These are phyloP conservation scores for Cryphonectria japonica DNA, from an alignment of 2,329 filamentous ascomycete genomes.

Conservation along the genomic window DNA sequence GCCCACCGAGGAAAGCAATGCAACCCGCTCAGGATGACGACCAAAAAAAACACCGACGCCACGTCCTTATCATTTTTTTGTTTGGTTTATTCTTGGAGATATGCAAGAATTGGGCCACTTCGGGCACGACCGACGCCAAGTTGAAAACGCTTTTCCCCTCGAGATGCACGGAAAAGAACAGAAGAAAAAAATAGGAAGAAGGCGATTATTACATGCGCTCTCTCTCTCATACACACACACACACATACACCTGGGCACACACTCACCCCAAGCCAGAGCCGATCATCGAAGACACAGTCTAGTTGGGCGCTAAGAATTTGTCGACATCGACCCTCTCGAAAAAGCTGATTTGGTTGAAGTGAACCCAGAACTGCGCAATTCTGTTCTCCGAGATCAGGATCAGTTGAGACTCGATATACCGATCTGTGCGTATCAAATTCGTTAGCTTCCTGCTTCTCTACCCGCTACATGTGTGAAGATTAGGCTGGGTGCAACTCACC, in stretches of 20 bases:
- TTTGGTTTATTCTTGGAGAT: background rate
- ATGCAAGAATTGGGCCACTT: background rate
- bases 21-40: background rate
- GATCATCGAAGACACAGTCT: background rate
- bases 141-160: background rate
- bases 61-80: background rate
- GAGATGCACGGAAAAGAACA: background rate
- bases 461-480: background rate
- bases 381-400: constrained; percentile 77
- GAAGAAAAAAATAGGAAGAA: background rate
- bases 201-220: background rate
- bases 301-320: constrained; percentile 39
- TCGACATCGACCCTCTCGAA: constrained; percentile 65
- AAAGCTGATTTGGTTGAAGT: constrained; percentile 62
- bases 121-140: background rate
- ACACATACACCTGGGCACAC: too few relatives aligned
- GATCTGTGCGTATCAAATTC: constrained; percentile 54
- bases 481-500: constrained; percentile 57
- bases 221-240: background rate
- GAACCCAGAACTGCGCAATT: constrained; percentile 82
- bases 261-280: background rate
- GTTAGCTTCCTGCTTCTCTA: constrained; percentile 16
- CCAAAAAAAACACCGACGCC: background rate
- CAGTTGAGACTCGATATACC: constrained; percentile 75
- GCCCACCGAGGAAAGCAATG: background rate